phyloP scores from a whole-genome alignment of 2,329 filamentous ascomycete genomes.

The Aspergillus fumigatus region DNA sequence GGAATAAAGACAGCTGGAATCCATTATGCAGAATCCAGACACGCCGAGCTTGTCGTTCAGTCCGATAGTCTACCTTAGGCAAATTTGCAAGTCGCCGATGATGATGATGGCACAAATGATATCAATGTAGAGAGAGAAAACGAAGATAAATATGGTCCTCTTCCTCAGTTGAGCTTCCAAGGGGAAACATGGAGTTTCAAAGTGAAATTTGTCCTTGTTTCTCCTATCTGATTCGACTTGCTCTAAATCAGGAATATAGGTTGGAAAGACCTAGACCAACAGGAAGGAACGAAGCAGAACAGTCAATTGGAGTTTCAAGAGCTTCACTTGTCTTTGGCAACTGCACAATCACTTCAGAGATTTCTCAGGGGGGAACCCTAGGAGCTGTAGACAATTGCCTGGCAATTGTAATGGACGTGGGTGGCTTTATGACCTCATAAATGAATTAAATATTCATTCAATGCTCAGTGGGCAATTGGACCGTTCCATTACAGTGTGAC shows the following conservation, averaged over 20 bases:
- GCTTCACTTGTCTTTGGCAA: neutral
- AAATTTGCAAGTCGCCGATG: neutral
- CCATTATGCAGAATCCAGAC: conserved; percentile 18
- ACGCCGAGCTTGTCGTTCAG: neutral
- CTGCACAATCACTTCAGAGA: neutral
- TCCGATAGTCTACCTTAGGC: neutral
- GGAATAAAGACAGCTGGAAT: conserved; percentile 22
- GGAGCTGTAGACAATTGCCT: neutral
- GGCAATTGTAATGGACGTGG: too few species aligned
- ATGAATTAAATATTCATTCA: neutral
- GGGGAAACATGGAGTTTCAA: neutral
- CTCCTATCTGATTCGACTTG: neutral
- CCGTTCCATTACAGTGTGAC: neutral
- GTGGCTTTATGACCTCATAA: neutral
- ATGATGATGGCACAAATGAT: neutral
- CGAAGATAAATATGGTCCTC: neutral
- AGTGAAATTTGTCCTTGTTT: neutral
- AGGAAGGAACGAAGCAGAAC: neutral
- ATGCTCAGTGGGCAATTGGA: neutral
- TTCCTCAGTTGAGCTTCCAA: neutral
- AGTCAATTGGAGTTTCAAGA: neutral
- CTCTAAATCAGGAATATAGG: neutral
- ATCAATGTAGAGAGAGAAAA: neutral
- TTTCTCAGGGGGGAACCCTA: neutral
- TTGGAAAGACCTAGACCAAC: neutral